These are phyloP conservation scores for Circinella umbellata DNA, from an alignment of 371 early-diverging fungal genomes.

Conservation along the genomic window DNA sequence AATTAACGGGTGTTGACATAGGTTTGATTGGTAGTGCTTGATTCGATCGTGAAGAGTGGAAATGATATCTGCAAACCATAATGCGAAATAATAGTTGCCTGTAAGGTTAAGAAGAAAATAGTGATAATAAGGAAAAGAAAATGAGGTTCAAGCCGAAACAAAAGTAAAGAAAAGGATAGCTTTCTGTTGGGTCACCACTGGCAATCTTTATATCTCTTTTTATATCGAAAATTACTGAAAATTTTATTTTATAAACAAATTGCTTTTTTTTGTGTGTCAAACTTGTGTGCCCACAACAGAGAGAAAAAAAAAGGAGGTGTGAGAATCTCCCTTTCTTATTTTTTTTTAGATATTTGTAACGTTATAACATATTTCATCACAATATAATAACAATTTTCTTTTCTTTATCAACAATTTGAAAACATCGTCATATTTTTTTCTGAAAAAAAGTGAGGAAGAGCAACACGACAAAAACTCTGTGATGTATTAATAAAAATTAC, in stretches of 20 bases:
- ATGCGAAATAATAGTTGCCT: background rate
- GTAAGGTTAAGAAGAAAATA: background rate
- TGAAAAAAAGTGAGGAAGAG: no score
- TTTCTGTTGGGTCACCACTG: background rate
- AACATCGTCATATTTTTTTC: no score
- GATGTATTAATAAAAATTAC: no score
- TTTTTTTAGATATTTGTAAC: no score
- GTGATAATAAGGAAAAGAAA: background rate
- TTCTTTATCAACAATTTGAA: no score
- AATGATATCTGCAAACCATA: background rate
- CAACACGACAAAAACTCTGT: no score
- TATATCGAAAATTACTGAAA: no score
- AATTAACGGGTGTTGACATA: background rate
- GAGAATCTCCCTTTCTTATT: background rate
- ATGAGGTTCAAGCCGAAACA: no score
- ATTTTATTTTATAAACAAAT: conserved; percentile 4
- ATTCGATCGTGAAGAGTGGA: background rate
- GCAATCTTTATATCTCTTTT: no score
- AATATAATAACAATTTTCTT: no score
- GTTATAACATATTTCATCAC: no score
- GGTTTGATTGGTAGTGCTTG: background rate
- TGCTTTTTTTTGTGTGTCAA: conserved; percentile 1
- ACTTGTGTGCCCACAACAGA: background rate
- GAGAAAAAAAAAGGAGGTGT: conserved; percentile 6
- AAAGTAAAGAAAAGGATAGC: background rate